Conservation (phyloP, 352 stramenopile species). For the Phytophthora rubi region DNA sequence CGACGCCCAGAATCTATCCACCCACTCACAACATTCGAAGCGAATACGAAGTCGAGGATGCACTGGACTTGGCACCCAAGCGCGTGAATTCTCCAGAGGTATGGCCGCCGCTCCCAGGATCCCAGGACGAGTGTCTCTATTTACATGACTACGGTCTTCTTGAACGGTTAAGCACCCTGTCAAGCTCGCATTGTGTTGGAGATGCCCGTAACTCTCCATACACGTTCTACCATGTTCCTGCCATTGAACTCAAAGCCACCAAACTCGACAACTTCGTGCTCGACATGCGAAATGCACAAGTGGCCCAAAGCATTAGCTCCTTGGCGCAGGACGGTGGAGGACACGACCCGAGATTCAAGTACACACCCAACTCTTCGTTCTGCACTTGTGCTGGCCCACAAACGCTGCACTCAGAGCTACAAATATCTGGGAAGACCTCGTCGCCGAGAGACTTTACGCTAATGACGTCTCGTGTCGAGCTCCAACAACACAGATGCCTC, state of each 20-base stretch:
- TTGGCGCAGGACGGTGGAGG: conserved; percentile 11
- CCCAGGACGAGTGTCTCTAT: background rate
- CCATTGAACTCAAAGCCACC: conserved; percentile 11
- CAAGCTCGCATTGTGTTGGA: conserved; percentile 5
- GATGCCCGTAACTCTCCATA: conserved; percentile 1
- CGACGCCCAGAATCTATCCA: background rate
- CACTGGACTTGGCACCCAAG: background rate
- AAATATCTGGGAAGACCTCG: conserved; percentile 5
- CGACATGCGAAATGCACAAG: conserved; percentile 4
- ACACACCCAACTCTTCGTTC: conserved; percentile 3
- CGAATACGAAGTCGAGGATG: background rate
- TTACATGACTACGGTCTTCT: background rate
- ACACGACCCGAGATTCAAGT: conserved; percentile 28
- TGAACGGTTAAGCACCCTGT: background rate
- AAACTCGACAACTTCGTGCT: conserved; percentile 11
- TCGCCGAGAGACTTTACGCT: background rate
- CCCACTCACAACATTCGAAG: background rate
- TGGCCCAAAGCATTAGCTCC: conserved; percentile 9
- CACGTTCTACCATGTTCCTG: conserved; percentile 2
- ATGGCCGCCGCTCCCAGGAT: background rate
- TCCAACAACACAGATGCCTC: background rate
- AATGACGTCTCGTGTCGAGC: background rate
- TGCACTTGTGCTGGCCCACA: conserved; percentile 14
- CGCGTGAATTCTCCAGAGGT: background rate
- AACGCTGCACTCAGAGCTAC: conserved; percentile 2